Percentiles rank a stretch among this genome's conserved stretches.
Conservation (phyloP, 116 monocot genomes). For the Phalaenopsis hybrid region DNA sequence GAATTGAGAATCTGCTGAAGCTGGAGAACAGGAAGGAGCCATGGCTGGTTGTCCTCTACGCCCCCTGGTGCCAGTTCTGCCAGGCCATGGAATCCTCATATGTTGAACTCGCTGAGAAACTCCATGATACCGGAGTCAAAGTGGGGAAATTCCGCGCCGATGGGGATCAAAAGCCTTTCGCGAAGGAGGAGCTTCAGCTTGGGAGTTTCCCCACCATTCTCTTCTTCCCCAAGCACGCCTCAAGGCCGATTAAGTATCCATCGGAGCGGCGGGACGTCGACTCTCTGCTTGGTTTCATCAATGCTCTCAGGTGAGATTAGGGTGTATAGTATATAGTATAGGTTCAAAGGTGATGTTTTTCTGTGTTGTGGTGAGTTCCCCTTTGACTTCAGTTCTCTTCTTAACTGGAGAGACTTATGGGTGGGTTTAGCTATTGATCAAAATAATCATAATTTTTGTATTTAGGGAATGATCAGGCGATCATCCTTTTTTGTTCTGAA, state of each 20-base stretch:
- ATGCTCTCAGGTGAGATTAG: constrained; percentile 57
- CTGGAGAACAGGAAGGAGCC: constrained; percentile 65
- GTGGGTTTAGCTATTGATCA: background rate
- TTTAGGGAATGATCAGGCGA: background rate
- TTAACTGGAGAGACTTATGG: background rate
- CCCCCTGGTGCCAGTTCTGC: constrained; percentile 94
- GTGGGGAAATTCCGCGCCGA: constrained; percentile 81
- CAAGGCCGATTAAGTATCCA: constrained; percentile 72
- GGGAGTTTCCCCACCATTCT: constrained; percentile 92
- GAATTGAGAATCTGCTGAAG: constrained; percentile 71
- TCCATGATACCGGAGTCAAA: constrained; percentile 60
- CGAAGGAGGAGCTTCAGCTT: constrained; percentile 63
- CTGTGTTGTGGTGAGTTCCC: background rate
- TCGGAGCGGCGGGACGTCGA: constrained; percentile 86
- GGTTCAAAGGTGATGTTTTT: background rate
- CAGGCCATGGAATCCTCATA: constrained; percentile 92
- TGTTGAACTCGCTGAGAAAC: constrained; percentile 58
- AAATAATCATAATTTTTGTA: background rate
- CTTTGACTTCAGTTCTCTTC: background rate
- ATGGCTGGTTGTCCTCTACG: constrained; percentile 92
- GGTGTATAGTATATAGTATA: background rate
- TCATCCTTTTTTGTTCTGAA: constrained; percentile 1
- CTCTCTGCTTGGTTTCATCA: constrained; percentile 69
- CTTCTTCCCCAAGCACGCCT: constrained; percentile 67
- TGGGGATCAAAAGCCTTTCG: constrained; percentile 73